phyloP scores from a whole-genome alignment of 2,329 filamentous ascomycete species.

The Penicillium brasilianum region DNA sequence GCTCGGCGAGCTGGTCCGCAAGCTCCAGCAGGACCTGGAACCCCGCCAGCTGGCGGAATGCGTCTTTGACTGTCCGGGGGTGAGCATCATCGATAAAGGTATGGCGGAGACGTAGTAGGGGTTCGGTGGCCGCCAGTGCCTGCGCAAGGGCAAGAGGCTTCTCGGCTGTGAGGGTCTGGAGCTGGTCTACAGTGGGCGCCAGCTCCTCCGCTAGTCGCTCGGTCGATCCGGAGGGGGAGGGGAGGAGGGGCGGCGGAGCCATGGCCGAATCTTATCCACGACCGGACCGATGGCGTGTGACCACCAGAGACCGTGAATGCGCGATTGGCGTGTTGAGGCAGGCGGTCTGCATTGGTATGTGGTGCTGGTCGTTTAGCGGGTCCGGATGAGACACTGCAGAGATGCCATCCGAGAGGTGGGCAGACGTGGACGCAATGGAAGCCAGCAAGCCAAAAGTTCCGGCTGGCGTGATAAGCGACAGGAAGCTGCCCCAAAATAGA shows the following conservation, averaged over 20 bases:
- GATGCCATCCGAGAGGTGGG: conserved; percentile 17
- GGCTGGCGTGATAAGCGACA: background rate
- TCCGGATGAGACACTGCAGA: conserved; percentile 18
- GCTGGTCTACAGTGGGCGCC: conserved; percentile 43
- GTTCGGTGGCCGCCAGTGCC: conserved; percentile 56
- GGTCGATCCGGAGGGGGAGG: conserved; percentile 38
- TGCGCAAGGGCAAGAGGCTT: conserved; percentile 38
- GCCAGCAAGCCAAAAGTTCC: background rate
- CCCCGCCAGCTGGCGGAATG: conserved; percentile 79
- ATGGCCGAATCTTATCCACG: conserved; percentile 42
- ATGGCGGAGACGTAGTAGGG: conserved; percentile 70
- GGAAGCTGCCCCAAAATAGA: conserved; percentile 6
- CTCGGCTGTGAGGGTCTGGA: conserved; percentile 41
- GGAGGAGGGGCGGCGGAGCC: conserved; percentile 33
- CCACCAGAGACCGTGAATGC: conserved; percentile 43
- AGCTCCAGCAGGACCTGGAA: conserved; percentile 75
- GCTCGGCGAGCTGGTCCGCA: conserved; percentile 72
- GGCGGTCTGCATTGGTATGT: conserved; percentile 44
- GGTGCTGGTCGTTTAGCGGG: conserved; percentile 25
- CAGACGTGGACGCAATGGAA: background rate
- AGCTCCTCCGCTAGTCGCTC: conserved; percentile 46
- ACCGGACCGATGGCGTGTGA: conserved; percentile 38
- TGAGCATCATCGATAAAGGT: conserved; percentile 60
- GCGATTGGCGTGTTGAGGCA: conserved; percentile 36
- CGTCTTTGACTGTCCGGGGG: conserved; percentile 68